phyloP scores from a whole-genome alignment of 2,329 filamentous ascomycete species.

The Colletotrichum kahawae region DNA sequence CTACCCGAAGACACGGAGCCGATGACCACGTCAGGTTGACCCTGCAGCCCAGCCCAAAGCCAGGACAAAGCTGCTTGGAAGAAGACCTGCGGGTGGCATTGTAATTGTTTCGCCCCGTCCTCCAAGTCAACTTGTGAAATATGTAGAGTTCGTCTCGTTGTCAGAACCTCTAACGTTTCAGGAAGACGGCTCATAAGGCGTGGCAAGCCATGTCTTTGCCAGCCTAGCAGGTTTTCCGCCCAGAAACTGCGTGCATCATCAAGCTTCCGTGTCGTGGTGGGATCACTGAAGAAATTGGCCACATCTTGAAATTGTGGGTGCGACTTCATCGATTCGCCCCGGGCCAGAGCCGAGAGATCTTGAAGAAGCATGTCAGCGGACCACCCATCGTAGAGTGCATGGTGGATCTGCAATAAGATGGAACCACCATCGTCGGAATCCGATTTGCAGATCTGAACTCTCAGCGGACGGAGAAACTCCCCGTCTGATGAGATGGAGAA shows the following conservation, averaged over 20 bases:
- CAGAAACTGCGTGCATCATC: slow-evolving; percentile 67
- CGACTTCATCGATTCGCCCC: slow-evolving; percentile 25
- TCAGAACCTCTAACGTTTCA: slow-evolving; percentile 29
- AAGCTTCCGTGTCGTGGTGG: slow-evolving; percentile 29
- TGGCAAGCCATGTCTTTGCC: slow-evolving; percentile 61
- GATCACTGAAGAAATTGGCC: slow-evolving; percentile 50
- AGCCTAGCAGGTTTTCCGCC: slow-evolving; percentile 67
- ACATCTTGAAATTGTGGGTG: slow-evolving; percentile 68
- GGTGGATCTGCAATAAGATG: slow-evolving; percentile 69
- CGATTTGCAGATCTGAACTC: slow-evolving; percentile 55
- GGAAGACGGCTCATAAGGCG: slow-evolving; percentile 32
- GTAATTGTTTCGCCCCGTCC: slow-evolving; percentile 40
- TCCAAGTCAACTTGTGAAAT: slow-evolving; percentile 39
- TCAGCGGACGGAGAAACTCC: slow-evolving; percentile 61
- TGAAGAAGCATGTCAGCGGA: slow-evolving; percentile 76
- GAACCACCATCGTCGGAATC: slow-evolving; percentile 28
- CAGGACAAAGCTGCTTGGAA: slow-evolving; percentile 77
- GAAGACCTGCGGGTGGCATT: slow-evolving; percentile 69
- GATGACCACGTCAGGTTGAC: slow-evolving; percentile 70
- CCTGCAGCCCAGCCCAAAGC: slow-evolving; percentile 69
- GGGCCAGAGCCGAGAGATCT: slow-evolving; percentile 65
- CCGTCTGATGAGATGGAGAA: slow-evolving; percentile 39
- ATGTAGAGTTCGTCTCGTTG: slow-evolving; percentile 33
- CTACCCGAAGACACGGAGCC: slow-evolving; percentile 85
- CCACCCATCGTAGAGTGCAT: slow-evolving; percentile 94